Base-by-base conservation (phyloP, 805 yeast genomes). In the Yamadazyma sp. region DNA sequence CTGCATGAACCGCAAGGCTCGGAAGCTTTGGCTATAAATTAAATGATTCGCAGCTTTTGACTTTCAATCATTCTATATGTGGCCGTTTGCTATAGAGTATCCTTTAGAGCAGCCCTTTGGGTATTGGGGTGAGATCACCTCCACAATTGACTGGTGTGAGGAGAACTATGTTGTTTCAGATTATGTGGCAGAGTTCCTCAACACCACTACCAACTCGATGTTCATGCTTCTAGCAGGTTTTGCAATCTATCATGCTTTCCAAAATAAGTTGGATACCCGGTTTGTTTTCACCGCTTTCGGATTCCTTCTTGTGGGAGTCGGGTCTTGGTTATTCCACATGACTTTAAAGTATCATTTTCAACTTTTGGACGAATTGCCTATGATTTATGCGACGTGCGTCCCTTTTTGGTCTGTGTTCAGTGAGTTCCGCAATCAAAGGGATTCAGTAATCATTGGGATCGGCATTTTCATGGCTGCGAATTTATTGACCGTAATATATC, bases 81-180 rank as follows among this genome's bases (percentile, higher is more conserved):
- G 72, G 18, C 78, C 78, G 11, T 73, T 73, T 55, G 72, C 77
- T 5, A 44, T 53, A 45, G 77, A 79, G 2, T 79, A 79, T 50
- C 84, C 86, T 1, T 70, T 70, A 5, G 76, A 70, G 22, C 76
- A 77, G 28, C 47, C 55, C n/a, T 40, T 60, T 11, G 90, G 89
- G 1, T 80, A 60, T 56, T 87, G 96, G 96, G 93, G 93, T 1
- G 64, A 69, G 4, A 84, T 85, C 3, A 89, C 98, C 0, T 77
- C 96, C 25, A 90, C 98, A n/a, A 93, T 93, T 25, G 99, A 91
- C 55, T 91, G 98, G 98, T 91, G 99, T 63, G 99, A 91, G 55
- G 98, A 93, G 60, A 91, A 91, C 65, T 91, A 91, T 57, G 91
- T 89, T 8, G 85, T 90, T 1, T 75, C 91, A 9, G 75, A 75